Base-by-base conservation (phyloP, 1,284 basidiomycete genomes). In the Fomitiporia mediterranea region DNA sequence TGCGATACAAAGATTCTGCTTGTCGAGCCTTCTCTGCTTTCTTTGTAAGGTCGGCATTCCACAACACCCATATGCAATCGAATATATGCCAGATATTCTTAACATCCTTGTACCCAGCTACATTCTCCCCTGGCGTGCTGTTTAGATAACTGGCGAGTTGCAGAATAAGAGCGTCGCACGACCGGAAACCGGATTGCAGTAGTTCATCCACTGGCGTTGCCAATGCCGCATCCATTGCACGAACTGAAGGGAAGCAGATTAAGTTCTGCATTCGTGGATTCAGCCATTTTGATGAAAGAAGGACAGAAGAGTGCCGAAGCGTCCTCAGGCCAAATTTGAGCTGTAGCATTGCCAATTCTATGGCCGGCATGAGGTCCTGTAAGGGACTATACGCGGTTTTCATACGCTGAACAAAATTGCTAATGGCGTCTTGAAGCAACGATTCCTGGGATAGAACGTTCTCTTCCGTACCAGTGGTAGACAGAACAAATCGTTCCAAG, bases 1-100 rank as follows among this genome's bases (percentile, higher is more conserved):
- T 79, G 38, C 88, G 87, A 76, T 98, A 99, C 17, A 99, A 70
- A 49, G 89, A 90, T 30, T 83, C 81, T 0, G 83, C 79, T 34
- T 84, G 83, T 38, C 81, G 79, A 37, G 83, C 81, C 17, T 74
- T 78, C 61, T 90, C 80, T 43, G 82, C 78, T 59, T 86, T 84
- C 58, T 82, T 82, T 27, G 84, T 82, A 39, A 84, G 82, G 65
- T 97, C 90, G 34, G 88, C 83, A 32, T 83, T 77, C 95, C 95
- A 98, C 6, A 96, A 77, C 19, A 84, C 78, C 56, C 86, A 80
- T 1, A 87, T 76, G 63, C 88, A 84, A 56, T 92, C 87, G 64
- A 93, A 94, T 6, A 79, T 68, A 2, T 66, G 65, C 43, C 81
- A 74, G 15, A 91, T 9, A 69, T 50, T 66, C 67, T n/a, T 72